These are phyloP conservation scores for Saccharomyces uvarum DNA, from an alignment of 1,139 yeast species.

Conservation along the genomic window DNA sequence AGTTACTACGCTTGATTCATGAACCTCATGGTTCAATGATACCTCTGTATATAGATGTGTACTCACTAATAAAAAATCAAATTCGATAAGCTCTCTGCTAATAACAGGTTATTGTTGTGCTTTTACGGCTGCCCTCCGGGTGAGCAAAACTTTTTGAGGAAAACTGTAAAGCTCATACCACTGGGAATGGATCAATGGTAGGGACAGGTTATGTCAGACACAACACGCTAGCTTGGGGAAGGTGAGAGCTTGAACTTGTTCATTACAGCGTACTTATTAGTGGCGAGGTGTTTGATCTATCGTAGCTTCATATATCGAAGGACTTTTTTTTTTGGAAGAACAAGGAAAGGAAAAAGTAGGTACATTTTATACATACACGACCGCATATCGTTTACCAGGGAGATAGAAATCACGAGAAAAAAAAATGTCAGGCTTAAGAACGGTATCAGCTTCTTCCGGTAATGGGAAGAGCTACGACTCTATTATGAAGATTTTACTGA, in stretches of 20 bases:
- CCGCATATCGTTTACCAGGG: not conserved
- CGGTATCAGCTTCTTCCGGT: slow-evolving; percentile 25
- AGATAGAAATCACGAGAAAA: not conserved
- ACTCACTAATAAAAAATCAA: not conserved
- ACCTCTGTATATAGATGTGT: not conserved
- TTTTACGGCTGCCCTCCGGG: not conserved
- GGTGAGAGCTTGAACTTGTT: not conserved
- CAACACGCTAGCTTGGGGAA: not conserved
- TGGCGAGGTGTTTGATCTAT: not conserved
- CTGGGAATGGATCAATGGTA: not conserved
- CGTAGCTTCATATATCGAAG: not conserved
- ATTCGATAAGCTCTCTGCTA: not conserved
- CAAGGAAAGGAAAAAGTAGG: not conserved
- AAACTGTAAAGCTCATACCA: not conserved
- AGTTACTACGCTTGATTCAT: slow-evolving; percentile 69
- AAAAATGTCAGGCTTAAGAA: slow-evolving; percentile 28
- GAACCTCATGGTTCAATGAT: not conserved
- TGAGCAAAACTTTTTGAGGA: not conserved
- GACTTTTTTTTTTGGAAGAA: not conserved
- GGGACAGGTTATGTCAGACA: not conserved
- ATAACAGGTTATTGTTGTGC: not conserved
- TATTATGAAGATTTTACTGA: slow-evolving; percentile 85
- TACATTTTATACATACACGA: not conserved
- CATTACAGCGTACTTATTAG: not conserved
- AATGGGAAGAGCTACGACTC: slow-evolving; percentile 72